Base-by-base conservation (phyloP, 2,329 filamentous ascomycete genomes). In the Zopfia rhizophila region DNA sequence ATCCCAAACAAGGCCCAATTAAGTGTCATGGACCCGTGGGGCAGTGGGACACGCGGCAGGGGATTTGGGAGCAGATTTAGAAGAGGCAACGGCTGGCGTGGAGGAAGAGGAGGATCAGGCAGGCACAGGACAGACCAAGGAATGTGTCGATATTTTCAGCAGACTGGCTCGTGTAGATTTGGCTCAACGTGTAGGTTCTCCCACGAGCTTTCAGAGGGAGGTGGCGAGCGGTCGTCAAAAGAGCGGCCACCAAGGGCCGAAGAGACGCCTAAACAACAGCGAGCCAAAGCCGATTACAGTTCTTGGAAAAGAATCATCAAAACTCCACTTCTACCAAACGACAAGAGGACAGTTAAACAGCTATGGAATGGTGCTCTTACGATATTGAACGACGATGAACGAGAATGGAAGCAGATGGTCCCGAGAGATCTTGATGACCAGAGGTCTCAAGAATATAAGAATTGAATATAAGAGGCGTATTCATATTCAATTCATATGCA, bases 381-480 rank as follows among this genome's bases (percentile, higher is more conserved):
- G 1, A 63, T 70, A 17, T 49, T 72, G 3, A 42, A 69, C 19
- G 53, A 48, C 19, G 57, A 58, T 12, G 62, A 69, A 19, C 55
- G 60, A 32, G 66, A 72, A 8, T 65, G 56, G 57, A 55, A 58
- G 11, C 68, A 72, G 30, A 58, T 60, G 21, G 44, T 72, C 4
- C 56, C 67, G 0, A 51, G 56, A 16, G 69, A 71, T 35, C 58
- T 72, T 5, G 60, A 67, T n/a, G n/a, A n/a, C n/a, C n/a, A n/a
- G n/a, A n/a, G n/a, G n/a, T n/a, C n/a, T n/a, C n/a, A n/a, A n/a
- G n/a, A n/a, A n/a, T n/a, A n/a, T n/a, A n/a, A n/a, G n/a, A n/a
- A n/a, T n/a, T n/a, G n/a, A n/a, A n/a, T n/a, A n/a, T n/a, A n/a
- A n/a, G n/a, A n/a, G n/a, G n/a, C n/a, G n/a, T n/a, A n/a, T n/a